phyloP scores from a whole-genome alignment of 1,284 basidiomycete species.

The Omphalotus olearius region DNA sequence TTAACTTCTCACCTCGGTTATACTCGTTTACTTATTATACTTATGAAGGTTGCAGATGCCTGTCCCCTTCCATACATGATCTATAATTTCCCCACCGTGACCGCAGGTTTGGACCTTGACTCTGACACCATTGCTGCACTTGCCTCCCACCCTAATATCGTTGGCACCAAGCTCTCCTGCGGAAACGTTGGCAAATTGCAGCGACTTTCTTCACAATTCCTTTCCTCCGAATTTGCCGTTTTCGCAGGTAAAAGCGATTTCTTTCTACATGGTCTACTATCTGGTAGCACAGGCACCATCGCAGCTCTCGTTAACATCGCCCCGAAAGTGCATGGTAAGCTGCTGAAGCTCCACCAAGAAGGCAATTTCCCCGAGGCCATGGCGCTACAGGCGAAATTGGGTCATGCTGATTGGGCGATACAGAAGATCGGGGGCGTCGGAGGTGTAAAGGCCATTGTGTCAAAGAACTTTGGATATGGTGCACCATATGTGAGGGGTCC shows the following conservation, averaged over 20 bases:
- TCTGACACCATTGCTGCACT: constrained; percentile 76
- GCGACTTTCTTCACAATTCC: constrained; percentile 59
- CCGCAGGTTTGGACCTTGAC: constrained; percentile 83
- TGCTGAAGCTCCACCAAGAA: constrained; percentile 57
- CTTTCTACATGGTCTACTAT: constrained; percentile 64
- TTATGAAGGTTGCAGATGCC: constrained; percentile 68
- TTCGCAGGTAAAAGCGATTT: constrained; percentile 65
- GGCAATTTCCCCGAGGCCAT: constrained; percentile 60
- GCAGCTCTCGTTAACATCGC: constrained; percentile 75
- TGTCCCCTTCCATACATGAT: constrained; percentile 86
- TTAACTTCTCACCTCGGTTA: constrained; percentile 19
- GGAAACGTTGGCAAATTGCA: constrained; percentile 83
- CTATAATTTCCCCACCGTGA: constrained; percentile 86
- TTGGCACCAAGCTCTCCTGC: constrained; percentile 86
- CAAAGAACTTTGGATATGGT: constrained; percentile 70
- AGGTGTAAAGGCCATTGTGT: constrained; percentile 67
- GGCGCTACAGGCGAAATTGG: constrained; percentile 64
- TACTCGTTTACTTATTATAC: too few species aligned
- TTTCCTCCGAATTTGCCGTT: constrained; percentile 51
- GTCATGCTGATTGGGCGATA: constrained; percentile 71
- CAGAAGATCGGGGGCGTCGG: constrained; percentile 69
- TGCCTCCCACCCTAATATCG: constrained; percentile 81
- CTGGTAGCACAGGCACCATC: constrained; percentile 68
- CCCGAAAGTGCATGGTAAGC: constrained; percentile 65
- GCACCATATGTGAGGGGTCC: constrained; percentile 53